Evolutionary conservation across 2,329 filamentous ascomycete species (phyloP).

Genomic region (Xylariomycetidae sp.): DNA sequence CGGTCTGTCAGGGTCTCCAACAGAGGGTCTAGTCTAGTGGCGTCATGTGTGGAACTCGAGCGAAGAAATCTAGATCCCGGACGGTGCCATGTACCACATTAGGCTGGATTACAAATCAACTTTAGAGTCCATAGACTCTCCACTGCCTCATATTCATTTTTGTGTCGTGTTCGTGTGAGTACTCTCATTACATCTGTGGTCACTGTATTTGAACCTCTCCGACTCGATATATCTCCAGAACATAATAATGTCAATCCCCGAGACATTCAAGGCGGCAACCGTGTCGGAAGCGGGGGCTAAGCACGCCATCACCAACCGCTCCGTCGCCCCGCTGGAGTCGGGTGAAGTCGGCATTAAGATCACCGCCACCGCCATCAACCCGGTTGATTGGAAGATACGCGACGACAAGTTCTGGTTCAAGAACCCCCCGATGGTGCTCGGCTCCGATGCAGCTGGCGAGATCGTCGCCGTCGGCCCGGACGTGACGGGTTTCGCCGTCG

Average conservation of each 20-base stretch:
- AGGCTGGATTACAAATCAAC: no score
- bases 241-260: constrained; percentile 11
- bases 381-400: constrained; percentile 31
- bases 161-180: no score
- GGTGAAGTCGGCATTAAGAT: constrained; percentile 11
- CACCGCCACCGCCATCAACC: constrained; percentile 28
- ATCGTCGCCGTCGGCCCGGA: constrained; percentile 14
- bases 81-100: no score
- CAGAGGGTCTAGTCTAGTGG: no score
- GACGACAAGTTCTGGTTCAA: constrained; percentile 19
- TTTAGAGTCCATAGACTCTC: no score
- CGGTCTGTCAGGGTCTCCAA: no score
- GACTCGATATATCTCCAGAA: no score
- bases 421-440: constrained; percentile 14
- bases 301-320: constrained; percentile 13
- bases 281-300: constrained; percentile 9
- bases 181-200: no score
- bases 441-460: constrained; percentile 20
- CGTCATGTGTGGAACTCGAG: no score
- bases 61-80: no score
- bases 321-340: constrained; percentile 5
- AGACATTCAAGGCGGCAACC: constrained; percentile 13
- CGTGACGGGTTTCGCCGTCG: constrained; percentile 13
- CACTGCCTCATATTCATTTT: no score
- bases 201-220: no score